A percentile compares a stretch with the other conserved stretches of the same genome.
Conservation (phyloP, 345 rosid genomes). For the Eucalyptus cladocalyx region DNA sequence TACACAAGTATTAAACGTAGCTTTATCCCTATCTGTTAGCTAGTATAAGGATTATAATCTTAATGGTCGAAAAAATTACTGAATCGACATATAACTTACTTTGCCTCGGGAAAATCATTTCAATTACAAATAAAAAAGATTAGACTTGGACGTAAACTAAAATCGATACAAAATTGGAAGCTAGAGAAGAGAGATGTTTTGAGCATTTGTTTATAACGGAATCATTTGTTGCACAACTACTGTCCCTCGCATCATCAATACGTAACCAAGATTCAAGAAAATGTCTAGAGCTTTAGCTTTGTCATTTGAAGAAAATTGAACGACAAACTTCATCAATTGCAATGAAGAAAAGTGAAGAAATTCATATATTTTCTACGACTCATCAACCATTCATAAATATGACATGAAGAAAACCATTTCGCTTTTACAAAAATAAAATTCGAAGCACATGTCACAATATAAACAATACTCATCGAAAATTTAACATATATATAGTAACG, state of each 20-base stretch:
- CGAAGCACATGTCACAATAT: background rate
- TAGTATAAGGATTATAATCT: background rate
- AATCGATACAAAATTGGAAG: background rate
- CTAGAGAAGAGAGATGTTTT: background rate
- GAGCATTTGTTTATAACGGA: background rate
- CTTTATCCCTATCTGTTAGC: background rate
- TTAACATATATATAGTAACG: background rate
- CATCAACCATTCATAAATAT: background rate
- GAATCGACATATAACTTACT: background rate
- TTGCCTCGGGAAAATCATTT: background rate
- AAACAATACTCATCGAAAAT: background rate
- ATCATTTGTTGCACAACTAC: background rate
- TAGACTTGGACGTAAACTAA: background rate
- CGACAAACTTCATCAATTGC: background rate
- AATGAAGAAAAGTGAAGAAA: background rate
- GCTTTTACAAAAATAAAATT: background rate
- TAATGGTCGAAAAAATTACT: background rate
- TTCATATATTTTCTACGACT: background rate
- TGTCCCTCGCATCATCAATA: background rate
- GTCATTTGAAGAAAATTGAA: background rate
- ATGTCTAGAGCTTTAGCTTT: background rate
- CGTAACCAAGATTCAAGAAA: background rate
- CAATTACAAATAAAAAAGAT: background rate
- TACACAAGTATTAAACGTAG: background rate
- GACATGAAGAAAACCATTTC: background rate